Conservation (phyloP, 805 yeast species). For the Phaffomyces thermotolerans region DNA sequence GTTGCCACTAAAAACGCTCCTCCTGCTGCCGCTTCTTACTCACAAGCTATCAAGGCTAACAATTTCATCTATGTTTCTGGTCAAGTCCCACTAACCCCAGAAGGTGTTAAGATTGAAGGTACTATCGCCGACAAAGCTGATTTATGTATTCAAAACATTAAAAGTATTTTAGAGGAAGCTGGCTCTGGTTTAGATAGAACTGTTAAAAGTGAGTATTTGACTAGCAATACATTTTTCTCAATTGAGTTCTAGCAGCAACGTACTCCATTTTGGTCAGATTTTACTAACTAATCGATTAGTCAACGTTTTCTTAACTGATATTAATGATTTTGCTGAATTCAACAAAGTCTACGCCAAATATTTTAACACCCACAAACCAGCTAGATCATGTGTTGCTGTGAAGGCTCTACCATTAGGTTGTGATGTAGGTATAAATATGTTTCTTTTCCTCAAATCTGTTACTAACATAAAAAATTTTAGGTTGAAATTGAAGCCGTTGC, state of each 20-base stretch:
- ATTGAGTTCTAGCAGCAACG: not conserved
- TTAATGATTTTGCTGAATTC: slow-evolving; percentile 76
- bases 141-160: slow-evolving; percentile 61
- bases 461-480: slow-evolving; percentile 8
- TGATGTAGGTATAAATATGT: slow-evolving; percentile 32
- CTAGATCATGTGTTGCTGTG: slow-evolving; percentile 97
- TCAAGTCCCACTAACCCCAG: slow-evolving; percentile 86
- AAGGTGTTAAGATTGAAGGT: slow-evolving; percentile 73
- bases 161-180: slow-evolving; percentile 72
- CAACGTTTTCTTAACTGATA: slow-evolving; percentile 86
- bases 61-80: slow-evolving; percentile 89
- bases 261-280: not conserved
- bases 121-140: slow-evolving; percentile 71
- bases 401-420: slow-evolving; percentile 83
- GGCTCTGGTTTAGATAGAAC: slow-evolving; percentile 78
- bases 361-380: slow-evolving; percentile 78
- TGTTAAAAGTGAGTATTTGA: slow-evolving; percentile 51
- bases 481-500: slow-evolving; percentile 93
- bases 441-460: not conserved
- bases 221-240: not conserved
- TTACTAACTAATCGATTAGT: slow-evolving; percentile 17
- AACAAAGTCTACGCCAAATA: slow-evolving; percentile 77
- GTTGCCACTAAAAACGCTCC: slow-evolving; percentile 78
- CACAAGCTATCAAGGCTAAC: slow-evolving; percentile 91
- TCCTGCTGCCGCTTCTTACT: slow-evolving; percentile 93